Evolutionary conservation across 352 stramenopile species (phyloP).

Genomic region (Phytophthora meadii): DNA sequence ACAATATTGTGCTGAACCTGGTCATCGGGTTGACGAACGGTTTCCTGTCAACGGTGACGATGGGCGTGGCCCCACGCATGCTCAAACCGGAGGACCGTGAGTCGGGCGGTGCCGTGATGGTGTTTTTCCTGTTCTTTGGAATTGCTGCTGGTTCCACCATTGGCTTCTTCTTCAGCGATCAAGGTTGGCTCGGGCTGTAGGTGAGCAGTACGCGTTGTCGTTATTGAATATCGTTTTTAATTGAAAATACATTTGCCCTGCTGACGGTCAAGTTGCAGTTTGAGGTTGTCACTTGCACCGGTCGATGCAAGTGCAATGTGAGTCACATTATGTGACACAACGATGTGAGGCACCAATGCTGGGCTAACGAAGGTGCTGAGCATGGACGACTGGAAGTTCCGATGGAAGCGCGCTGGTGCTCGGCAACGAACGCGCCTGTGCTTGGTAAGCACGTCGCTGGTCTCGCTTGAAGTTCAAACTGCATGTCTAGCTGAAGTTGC

Average conservation of each 20-base stretch:
- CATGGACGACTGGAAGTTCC: too few species aligned
- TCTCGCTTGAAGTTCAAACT: conserved; percentile 4
- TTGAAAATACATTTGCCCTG: not conserved
- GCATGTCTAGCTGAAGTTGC: conserved; percentile 3
- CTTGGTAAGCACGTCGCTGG: not conserved
- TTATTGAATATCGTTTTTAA: conserved; percentile 3
- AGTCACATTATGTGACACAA: not conserved
- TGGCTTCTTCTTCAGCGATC: conserved; percentile 53
- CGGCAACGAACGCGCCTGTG: not conserved
- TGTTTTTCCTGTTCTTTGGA: conserved; percentile 63
- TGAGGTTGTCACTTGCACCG: too few species aligned
- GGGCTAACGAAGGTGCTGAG: conserved; percentile 1
- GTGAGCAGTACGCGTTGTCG: not conserved
- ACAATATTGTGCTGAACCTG: conserved; percentile 58
- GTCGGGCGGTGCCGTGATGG: conserved; percentile 64
- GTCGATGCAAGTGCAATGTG: conserved; percentile 16
- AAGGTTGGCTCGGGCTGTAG: conserved; percentile 58
- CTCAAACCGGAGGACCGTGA: conserved; percentile 64
- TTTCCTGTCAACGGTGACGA: conserved; percentile 70
- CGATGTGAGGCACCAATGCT: conserved; percentile 1
- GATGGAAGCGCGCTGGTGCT: not conserved
- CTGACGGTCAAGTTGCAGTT: too few species aligned
- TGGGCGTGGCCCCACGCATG: conserved; percentile 60
- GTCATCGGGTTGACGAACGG: conserved; percentile 61
- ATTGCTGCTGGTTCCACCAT: conserved; percentile 54